Base-by-base conservation (phyloP, 176 grass and related monocot species). In the Eleusine coracana region DNA sequence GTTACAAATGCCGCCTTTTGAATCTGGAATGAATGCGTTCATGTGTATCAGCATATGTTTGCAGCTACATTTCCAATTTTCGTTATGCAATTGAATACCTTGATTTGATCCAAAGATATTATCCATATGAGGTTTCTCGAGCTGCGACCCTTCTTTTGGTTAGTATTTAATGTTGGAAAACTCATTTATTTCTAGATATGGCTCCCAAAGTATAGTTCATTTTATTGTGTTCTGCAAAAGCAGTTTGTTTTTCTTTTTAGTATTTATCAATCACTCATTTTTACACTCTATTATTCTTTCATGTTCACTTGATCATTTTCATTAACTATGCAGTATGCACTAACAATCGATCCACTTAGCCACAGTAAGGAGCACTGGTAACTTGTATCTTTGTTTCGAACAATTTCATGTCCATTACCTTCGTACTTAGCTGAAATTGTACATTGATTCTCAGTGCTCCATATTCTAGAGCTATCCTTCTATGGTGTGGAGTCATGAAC, bases 51-150 rank as follows among this genome's bases (percentile, higher is more conserved):
- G 44, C 44, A 46, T 82, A 45, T 67, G 16, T 40, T 82, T 56
- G 31, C 12, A 14, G 39, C 25, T 68, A 48, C 6, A 23, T 70
- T 80, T 54, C 27, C 18, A 2, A 12, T 58, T 28, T 51, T 91
- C 12, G 0, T 27, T 40, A 29, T 76, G 58, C 68, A 27, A 62
- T 68, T 83, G 84, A 70, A 78, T 86, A 44, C 88, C 83, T 91
- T 98, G 51, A 98, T 86, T 56, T 77, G 73, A 80, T 86, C 48
- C 49, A 45, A 90, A 98, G 96, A 93, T 98, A 98, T 88, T 95
- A 95, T 82, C 96, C 96, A 84, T 80, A 90, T 45, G 92, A 98
- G 74, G 87, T 98, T 80, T 82, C 90, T 88, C 87, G 92, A 84
- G 90, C 91, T 74, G 91, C 96, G 17, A 82, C 67, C 21, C 78